Conservation (phyloP, 257 asterid species). For the Pogostemon cablin region DNA sequence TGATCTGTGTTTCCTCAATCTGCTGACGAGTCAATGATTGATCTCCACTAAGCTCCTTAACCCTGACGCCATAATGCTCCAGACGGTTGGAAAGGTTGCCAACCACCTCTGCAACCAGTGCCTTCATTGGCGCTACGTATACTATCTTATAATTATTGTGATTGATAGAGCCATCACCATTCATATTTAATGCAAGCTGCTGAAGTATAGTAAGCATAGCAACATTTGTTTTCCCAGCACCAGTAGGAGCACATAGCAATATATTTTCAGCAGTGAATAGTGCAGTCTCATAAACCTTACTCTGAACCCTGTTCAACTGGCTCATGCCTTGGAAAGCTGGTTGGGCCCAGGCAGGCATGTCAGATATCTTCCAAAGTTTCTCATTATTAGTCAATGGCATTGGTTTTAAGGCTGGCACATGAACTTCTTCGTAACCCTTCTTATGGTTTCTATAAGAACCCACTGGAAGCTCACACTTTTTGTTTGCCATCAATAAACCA, state of each 20-base stretch:
- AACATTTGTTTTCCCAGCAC: slow-evolving; percentile 68
- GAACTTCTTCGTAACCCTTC: slow-evolving; percentile 67
- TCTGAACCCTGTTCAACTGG: slow-evolving; percentile 65
- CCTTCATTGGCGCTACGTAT: slow-evolving; percentile 73
- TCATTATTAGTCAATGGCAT: slow-evolving; percentile 48
- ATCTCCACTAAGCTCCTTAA: slow-evolving; percentile 66
- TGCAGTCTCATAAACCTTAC: slow-evolving; percentile 61
- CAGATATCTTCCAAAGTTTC: slow-evolving; percentile 50
- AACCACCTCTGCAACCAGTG: slow-evolving; percentile 67
- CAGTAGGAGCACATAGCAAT: slow-evolving; percentile 66
- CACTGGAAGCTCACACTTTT: slow-evolving; percentile 58
- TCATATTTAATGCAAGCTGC: slow-evolving; percentile 53
- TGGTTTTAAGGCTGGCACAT: slow-evolving; percentile 67
- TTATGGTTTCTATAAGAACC: slow-evolving; percentile 58
- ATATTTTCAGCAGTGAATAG: slow-evolving; percentile 51
- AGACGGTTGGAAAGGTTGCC: slow-evolving; percentile 66
- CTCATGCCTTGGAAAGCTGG: slow-evolving; percentile 60
- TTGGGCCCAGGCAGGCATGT: slow-evolving; percentile 61
- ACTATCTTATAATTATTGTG: slow-evolving; percentile 59
- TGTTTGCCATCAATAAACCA: slow-evolving; percentile 62
- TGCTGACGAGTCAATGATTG: slow-evolving; percentile 65
- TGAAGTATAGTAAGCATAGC: slow-evolving; percentile 73
- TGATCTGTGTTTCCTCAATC: slow-evolving; percentile 64
- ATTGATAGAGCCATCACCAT: slow-evolving; percentile 51
- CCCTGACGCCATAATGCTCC: slow-evolving; percentile 55